Evolutionary conservation across 768 basidiomycete genomes (phyloP), one percentile per base, ranked within the genome.

Genomic region (Tricholomella constricta): DNA sequence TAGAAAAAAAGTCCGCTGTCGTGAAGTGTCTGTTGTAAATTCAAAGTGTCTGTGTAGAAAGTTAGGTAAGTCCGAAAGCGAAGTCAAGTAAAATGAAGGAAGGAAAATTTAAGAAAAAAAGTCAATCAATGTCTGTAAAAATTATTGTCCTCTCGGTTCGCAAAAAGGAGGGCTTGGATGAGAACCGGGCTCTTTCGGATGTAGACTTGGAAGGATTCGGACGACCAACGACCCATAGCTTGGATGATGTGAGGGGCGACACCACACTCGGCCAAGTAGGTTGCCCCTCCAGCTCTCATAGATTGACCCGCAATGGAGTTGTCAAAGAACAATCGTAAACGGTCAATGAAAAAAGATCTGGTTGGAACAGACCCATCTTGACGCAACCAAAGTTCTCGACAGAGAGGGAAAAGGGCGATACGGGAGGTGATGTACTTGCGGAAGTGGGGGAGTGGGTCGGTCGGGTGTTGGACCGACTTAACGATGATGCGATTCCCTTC

Each of bases 201-300:
- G 52, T 69, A 69, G 11, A 58, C 52, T 15, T 55, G 44, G 52
- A 63, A 67, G 0, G 66, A 41, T 2, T 60, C 51, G 1, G 72
- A 74, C 1, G 67, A 55, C 75, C 75, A 76, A 0, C 70, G 59
- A 0, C 74, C 73, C 0, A 60, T 37, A 0, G 62, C 66, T 38
- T 72, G 72, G 37, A 76, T 74, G 10, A 53, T 27, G 34, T 63
- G 50, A 1, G 63, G 60, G 1, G 69, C 48, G 4, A 61, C 55
- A 0, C 75, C 72, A 0, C 20, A 26, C 4, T 51, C 46, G 0
- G 73, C 74, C 3, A 69, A 62, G 17, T 38, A 54, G 0, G 74
- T 77, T 0, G 74, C 71, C 1, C 74, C 72, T 1, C 75, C 74
- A 0, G 72, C 61, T 8, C 70, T 65, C 35, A 76, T 35, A 0